Conservation (phyloP, 768 basidiomycete species). For the Collybia nuda region DNA sequence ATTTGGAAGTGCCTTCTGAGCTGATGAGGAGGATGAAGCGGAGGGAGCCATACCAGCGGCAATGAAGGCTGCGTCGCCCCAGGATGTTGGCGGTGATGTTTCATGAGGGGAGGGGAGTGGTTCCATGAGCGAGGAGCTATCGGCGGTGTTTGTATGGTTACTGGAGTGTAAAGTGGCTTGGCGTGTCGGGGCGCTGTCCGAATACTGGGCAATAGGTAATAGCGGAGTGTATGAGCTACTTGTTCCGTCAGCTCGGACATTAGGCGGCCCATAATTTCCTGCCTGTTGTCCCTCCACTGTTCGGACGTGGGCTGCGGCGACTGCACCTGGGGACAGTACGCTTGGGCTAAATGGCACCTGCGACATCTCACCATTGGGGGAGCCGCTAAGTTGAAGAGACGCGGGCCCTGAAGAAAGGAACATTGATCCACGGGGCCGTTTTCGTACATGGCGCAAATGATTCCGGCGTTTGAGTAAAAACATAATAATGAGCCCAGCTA, state of each 20-base stretch:
- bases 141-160: neutral
- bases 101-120: slow-evolving; percentile 2
- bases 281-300: neutral
- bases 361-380: slow-evolving; percentile 4
- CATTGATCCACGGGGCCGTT: slow-evolving; percentile 15
- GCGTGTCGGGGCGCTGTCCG: neutral
- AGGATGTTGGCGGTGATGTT: neutral
- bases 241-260: slow-evolving; percentile 3
- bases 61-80: too few species aligned
- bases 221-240: neutral
- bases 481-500: slow-evolving; percentile 8
- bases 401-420: slow-evolving; percentile 1
- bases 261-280: slow-evolving; percentile 2
- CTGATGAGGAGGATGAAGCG: too few species aligned
- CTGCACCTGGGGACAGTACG: neutral
- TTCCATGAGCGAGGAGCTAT: neutral
- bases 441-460: slow-evolving; percentile 7
- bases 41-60: neutral
- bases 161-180: neutral
- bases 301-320: slow-evolving; percentile 5
- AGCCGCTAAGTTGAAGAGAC: neutral
- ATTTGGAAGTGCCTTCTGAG: slow-evolving; percentile 1
- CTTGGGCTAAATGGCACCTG: slow-evolving; percentile 3
- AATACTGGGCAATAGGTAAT: slow-evolving; percentile 1
- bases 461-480: slow-evolving; percentile 9